Conservation (phyloP, 2,329 filamentous ascomycete species). For the Ophiosphaerella narmari region DNA sequence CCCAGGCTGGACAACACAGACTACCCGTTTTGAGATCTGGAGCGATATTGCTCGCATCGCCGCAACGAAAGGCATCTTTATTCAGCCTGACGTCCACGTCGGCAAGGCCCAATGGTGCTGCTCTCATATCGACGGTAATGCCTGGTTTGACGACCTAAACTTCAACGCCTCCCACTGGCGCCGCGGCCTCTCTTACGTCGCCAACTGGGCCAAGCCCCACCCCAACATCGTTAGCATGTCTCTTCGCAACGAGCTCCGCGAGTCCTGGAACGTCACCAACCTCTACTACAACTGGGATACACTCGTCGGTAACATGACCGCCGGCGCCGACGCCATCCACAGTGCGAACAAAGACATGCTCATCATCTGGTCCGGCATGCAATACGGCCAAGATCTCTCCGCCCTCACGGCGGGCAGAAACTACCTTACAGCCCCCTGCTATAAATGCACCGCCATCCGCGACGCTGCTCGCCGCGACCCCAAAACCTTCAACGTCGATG, state of each 20-base stretch:
- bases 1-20: slow-evolving; percentile 44
- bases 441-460: slow-evolving; percentile 47
- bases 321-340: slow-evolving; percentile 58
- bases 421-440: slow-evolving; percentile 45
- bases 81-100: slow-evolving; percentile 38
- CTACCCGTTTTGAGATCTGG: slow-evolving; percentile 48
- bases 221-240: slow-evolving; percentile 61
- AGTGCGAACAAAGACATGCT: slow-evolving; percentile 57
- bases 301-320: slow-evolving; percentile 49
- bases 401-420: slow-evolving; percentile 45
- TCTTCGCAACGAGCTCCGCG: slow-evolving; percentile 62
- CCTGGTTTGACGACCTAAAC: slow-evolving; percentile 61
- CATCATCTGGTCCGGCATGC: slow-evolving; percentile 60
- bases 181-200: slow-evolving; percentile 57
- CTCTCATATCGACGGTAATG: slow-evolving; percentile 57
- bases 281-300: slow-evolving; percentile 40
- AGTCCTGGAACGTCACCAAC: slow-evolving; percentile 33
- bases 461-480: slow-evolving; percentile 52
- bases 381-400: slow-evolving; percentile 59
- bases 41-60: slow-evolving; percentile 30
- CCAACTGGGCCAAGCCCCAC: slow-evolving; percentile 54
- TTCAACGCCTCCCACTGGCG: slow-evolving; percentile 62
- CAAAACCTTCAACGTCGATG: slow-evolving; percentile 52
- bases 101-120: slow-evolving; percentile 43
- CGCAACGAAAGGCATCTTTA: slow-evolving; percentile 36